Evolutionary conservation across 1,139 yeast species (phyloP), one percentile per base, ranked within the genome.

Genomic region (Protomyces inouyei): DNA sequence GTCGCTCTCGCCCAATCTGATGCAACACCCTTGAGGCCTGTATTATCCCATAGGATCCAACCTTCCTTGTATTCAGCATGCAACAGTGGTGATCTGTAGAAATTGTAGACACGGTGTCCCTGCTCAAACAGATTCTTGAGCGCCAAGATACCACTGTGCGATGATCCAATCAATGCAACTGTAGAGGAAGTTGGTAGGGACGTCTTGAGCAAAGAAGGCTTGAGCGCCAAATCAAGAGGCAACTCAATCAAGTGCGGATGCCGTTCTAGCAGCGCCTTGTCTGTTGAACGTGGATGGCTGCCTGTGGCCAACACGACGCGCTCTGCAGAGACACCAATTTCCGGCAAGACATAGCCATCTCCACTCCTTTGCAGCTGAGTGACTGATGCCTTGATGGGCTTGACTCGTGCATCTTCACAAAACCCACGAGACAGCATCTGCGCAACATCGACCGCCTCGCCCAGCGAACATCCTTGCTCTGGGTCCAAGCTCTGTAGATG

Each of bases 1-100:
- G 38, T 45, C 36, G 54, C 59, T 21, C 52, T 48, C 9, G 64
- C 64, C 64, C 64, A 60, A 16, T 54, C 35, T 4, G 64, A 57
- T 18, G 64, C 64, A 14, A 60, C 25, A 28, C 64, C 64, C 40
- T 60, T 60, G 51, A 60, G 52, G 16, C 64, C 64, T 8, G 64
- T 60, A 23, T 60, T 60, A 55, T 60, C 64, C 53, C 54, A 60
- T 14, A 60, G 45, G 25, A 60, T 60, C 64, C 64, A 60, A 12
- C 64, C 64, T 9, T 60, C 64, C 40, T 45, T 45, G 48, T 54
- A 55, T 18, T 52, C 55, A n/a, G 64, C 64, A 48, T 60, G 54
- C 32, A 54, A 25, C 8, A 60, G 52, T 10, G 64, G 60, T 9
- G 59, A 55, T 3, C 64, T 52, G 36, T 60, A 56, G 28, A 60